phyloP scores from a whole-genome alignment of 148 eudicot genomes.

The Cornus suecica region DNA sequence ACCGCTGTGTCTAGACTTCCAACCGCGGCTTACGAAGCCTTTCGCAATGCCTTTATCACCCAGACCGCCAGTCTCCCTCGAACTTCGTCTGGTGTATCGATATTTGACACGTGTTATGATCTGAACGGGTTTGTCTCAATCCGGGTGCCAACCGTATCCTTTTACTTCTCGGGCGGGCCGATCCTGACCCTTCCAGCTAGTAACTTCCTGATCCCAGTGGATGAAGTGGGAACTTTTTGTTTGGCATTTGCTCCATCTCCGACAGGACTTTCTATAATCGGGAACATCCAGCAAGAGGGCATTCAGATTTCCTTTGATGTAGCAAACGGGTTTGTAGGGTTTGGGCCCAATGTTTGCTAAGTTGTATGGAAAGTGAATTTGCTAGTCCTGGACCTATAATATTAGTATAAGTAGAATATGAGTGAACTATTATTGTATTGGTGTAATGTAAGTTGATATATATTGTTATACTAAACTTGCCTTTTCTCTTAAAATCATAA shows the following conservation, averaged over 20 bases:
- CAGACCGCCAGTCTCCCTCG: conserved; percentile 63
- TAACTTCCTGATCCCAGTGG: conserved; percentile 78
- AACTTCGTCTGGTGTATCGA: conserved; percentile 36
- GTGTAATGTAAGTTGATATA: background rate
- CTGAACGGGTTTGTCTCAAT: conserved; percentile 65
- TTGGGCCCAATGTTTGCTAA: conserved; percentile 88
- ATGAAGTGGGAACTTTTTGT: conserved; percentile 77
- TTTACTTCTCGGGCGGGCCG: conserved; percentile 76
- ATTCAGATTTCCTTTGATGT: conserved; percentile 88
- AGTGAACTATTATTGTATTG: background rate
- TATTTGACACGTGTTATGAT: conserved; percentile 86
- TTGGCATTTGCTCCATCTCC: conserved; percentile 82
- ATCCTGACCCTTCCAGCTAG: conserved; percentile 73
- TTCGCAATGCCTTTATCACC: conserved; percentile 59
- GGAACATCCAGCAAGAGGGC: conserved; percentile 95
- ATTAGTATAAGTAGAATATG: background rate
- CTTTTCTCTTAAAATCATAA: background rate
- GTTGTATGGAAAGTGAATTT: background rate
- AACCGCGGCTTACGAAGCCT: conserved; percentile 52
- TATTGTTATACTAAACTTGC: background rate
- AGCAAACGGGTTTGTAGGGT: conserved; percentile 72
- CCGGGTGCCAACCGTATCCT: conserved; percentile 84
- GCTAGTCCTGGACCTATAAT: background rate
- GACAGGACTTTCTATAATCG: conserved; percentile 67
- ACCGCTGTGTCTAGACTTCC: conserved; percentile 85